Evolutionary conservation across 2,329 filamentous ascomycete species (phyloP).

Genomic region (Trichoderma polysporum): DNA sequence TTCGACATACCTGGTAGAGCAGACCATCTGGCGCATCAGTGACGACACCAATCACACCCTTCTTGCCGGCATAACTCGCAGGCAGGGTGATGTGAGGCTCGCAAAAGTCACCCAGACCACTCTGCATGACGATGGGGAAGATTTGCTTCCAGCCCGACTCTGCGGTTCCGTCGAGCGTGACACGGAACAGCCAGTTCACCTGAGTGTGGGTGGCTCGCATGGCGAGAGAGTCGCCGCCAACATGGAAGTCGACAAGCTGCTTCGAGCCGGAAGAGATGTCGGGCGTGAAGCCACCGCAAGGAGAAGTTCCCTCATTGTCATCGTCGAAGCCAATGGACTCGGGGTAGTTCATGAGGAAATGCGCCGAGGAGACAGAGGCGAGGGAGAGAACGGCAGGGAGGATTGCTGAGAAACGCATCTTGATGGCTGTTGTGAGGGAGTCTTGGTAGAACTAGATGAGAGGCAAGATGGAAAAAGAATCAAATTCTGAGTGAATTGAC

Average conservation of each 20-base stretch:
- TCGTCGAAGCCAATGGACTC: constrained; percentile 48
- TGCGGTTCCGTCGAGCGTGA: constrained; percentile 50
- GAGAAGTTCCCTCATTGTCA: constrained; percentile 44
- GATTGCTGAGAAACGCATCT: constrained; percentile 36
- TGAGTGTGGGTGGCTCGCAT: constrained; percentile 51
- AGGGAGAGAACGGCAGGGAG: constrained; percentile 41
- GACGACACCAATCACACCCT: constrained; percentile 55
- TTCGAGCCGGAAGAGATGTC: constrained; percentile 41
- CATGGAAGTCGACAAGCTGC: constrained; percentile 55
- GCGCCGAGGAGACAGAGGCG: constrained; percentile 45
- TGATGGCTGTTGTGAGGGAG: constrained; percentile 21
- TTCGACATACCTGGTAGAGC: constrained; percentile 53
- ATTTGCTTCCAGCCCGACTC: constrained; percentile 54
- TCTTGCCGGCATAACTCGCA: constrained; percentile 51
- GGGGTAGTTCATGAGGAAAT: constrained; percentile 55
- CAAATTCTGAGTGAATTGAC: not conserved
- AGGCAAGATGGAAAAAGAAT: not conserved
- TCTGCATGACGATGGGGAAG: constrained; percentile 54
- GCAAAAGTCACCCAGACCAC: constrained; percentile 55
- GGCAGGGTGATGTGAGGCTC: constrained; percentile 49
- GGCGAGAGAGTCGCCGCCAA: constrained; percentile 55
- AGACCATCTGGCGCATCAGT: constrained; percentile 55
- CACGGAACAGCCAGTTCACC: constrained; percentile 58
- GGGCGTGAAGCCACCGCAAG: constrained; percentile 56
- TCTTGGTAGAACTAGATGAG: not conserved